Evolutionary conservation across 2,329 filamentous ascomycete genomes (phyloP), one percentile per base, ranked within the genome.

Genomic region (Penicillium sp.): DNA sequence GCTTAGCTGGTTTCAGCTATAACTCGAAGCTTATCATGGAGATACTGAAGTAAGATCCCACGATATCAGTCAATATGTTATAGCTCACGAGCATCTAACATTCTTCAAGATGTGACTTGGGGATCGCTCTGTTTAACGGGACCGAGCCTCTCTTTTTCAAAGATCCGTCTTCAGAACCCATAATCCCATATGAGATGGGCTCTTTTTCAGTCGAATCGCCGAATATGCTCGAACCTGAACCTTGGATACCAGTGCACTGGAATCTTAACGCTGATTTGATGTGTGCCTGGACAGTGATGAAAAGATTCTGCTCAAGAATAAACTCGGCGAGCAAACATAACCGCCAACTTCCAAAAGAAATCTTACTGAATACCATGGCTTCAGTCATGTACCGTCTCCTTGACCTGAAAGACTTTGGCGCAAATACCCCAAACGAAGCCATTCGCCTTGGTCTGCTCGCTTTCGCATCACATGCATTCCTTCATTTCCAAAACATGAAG

Each of bases 331-430:
- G 63, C 6, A 56, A 68, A 30, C 61, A 64, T 4, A 53, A 66
- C 10, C 67, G 63, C 13, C 59, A 59, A 17, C 63, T 78, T 12
- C 47, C 68, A 0, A 62, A 62, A 24, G 55, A 68, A 50, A 63
- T 65, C 3, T 60, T 75, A 6, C 54, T 71, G 13, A 65, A 75
- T 13, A 72, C 73, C 26, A 80, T 81, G 77, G 65, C 69, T 2
- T 76, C 79, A 17, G 71, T 78, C 30, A 77, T 78, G 68, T 83
- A 82, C 65, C 78, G 75, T 3, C 72, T 82, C 2, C 65, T 82
- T 19, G 50, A 70, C 37, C 76, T 76, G 71, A 53, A 58, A 3
- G 76, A 76, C 58, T 51, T 51, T 22, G 61, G 68, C 6, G 17
- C 30, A 2, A 67, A 65, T 13, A 74, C 74, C 0, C 51, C 66